phyloP scores from a whole-genome alignment of 139 green algal genomes.

The Coccomyxa sp. region DNA sequence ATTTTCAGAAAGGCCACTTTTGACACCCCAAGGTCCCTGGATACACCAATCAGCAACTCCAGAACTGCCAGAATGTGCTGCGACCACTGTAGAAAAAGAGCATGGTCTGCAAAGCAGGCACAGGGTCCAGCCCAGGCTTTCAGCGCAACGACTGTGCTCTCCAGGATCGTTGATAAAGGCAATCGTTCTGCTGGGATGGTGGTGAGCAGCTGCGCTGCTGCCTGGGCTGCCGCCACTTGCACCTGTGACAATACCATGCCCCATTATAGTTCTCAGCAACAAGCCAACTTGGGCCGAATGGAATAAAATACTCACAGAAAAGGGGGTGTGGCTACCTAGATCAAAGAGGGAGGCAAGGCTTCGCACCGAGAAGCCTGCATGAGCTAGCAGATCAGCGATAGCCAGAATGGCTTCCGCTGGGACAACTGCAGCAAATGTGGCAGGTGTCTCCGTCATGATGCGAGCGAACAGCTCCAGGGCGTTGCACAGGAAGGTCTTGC shows the following conservation, averaged over 20 bases:
- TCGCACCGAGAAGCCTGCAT: constrained; percentile 10
- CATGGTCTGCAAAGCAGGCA: background rate
- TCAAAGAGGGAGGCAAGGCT: background rate
- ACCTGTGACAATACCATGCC: background rate
- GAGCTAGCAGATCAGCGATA: background rate
- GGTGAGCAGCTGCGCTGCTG: constrained; percentile 2
- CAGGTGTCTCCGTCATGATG: background rate
- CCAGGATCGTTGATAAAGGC: background rate
- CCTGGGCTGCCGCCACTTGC: constrained; percentile 1
- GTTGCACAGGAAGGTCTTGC: constrained; percentile 5
- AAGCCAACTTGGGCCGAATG: background rate
- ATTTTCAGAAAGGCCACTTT: background rate
- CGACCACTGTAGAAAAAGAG: background rate
- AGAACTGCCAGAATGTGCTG: constrained; percentile 4
- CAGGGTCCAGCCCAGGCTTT: background rate
- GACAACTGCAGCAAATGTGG: background rate
- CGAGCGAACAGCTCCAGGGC: constrained; percentile 3
- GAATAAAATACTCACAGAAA: background rate
- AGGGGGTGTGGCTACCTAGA: background rate
- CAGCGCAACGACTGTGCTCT: background rate
- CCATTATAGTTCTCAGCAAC: background rate
- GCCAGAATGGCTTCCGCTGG: background rate
- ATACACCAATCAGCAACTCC: background rate
- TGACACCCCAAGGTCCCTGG: background rate
- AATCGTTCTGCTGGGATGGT: constrained; percentile 1